Evolutionary conservation across 768 basidiomycete genomes (phyloP).

Genomic region (Tephrocybe sp.): DNA sequence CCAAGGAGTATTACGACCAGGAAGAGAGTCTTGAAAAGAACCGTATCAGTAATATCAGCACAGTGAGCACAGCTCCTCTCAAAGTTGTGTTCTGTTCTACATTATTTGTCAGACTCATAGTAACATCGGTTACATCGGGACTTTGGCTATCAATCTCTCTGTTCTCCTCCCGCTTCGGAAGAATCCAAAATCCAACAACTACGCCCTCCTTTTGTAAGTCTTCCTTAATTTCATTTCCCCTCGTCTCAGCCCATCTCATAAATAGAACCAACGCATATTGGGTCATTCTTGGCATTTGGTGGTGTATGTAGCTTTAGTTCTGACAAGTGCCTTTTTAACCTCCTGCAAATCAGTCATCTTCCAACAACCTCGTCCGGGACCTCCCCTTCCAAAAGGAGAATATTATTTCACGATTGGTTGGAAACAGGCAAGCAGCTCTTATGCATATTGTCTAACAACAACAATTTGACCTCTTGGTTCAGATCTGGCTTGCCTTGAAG

Average conservation of each 20-base stretch:
- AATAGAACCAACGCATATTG: constrained; percentile 67
- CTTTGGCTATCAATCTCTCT: constrained; percentile 63
- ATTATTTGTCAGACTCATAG: constrained; percentile 54
- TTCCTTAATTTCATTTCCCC: constrained; percentile 18
- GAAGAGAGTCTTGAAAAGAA: constrained; percentile 85
- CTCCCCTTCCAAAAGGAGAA: constrained; percentile 72
- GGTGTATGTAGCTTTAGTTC: constrained; percentile 54
- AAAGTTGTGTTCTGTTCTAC: not conserved
- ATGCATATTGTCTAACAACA: too few species aligned
- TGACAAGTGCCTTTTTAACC: not conserved
- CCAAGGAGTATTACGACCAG: constrained; percentile 59
- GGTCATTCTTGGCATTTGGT: constrained; percentile 83
- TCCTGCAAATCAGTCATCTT: constrained; percentile 55
- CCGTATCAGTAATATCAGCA: constrained; percentile 80
- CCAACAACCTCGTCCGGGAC: constrained; percentile 83
- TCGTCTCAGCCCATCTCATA: not conserved
- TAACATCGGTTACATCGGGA: constrained; percentile 71
- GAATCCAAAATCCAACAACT: constrained; percentile 70
- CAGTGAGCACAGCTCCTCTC: constrained; percentile 38
- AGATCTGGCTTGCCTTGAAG: constrained; percentile 77
- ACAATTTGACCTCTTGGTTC: too few species aligned
- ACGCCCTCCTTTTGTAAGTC: constrained; percentile 60
- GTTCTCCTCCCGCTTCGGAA: constrained; percentile 60
- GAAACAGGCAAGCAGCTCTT: constrained; percentile 59
- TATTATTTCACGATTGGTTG: constrained; percentile 80